Evolutionary conservation across 148 eudicot genomes (phyloP), one percentile per base, ranked within the genome.

Genomic region (Vaccinium macrocarpon): DNA sequence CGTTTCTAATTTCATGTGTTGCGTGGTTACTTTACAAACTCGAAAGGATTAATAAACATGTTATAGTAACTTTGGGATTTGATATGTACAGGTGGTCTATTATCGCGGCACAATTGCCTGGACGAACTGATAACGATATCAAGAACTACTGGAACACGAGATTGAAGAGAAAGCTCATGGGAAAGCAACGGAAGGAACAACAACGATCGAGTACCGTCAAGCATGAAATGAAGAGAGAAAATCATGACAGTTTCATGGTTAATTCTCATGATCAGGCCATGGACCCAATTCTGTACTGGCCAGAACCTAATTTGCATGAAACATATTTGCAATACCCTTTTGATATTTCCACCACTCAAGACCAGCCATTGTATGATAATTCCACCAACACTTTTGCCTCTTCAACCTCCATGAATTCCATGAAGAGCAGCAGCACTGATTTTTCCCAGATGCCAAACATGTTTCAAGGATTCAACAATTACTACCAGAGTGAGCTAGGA

Each of bases 61-160:
- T 51, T 27, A 3, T 68, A 42, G 46, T 42, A 42, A 8, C 50
- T 72, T 2, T 64, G 83, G 53, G 21, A 64, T 32, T 62, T n/a
- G 11, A 21, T 14, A 16, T 50, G 42, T 21, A 16, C 76, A 94
- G 98, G 84, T 94, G 98, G 98, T 94, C 98, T 18, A 88, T 92
- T 25, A 92, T 92, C 29, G 95, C 95, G 55, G 95, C 92, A 48
- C 93, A 92, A 70, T 84, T 92, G 81, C 92, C 93, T 0, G 95
- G 95, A 84, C 81, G 95, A 80, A 92, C 95, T 0, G 95, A 92
- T 83, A 92, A 92, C 14, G 95, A 92, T 78, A 92, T 92, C 75
- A 92, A 91, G 88, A 91, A 92, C 57, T 91, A 92, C 71, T 92
- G 95, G 95, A 92, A 92, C 91, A 92, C 95, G 18, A 92, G 91